phyloP scores from a whole-genome alignment of 768 basidiomycete genomes.

The Suillus sp. region DNA sequence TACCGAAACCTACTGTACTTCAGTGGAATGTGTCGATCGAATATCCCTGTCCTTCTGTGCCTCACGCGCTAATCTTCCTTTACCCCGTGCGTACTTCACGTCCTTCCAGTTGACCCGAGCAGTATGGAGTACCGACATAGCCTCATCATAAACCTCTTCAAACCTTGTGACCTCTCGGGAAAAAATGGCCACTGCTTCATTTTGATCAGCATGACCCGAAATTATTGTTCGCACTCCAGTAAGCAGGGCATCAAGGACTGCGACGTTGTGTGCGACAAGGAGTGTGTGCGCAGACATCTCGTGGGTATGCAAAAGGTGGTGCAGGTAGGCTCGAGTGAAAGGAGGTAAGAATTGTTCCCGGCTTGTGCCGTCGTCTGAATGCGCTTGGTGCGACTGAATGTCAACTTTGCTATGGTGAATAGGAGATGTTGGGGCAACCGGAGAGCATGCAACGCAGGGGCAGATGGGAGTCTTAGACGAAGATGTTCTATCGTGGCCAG shows the following conservation, averaged over 20 bases:
- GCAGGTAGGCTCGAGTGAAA: slow-evolving; percentile 65
- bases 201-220: slow-evolving; percentile 1
- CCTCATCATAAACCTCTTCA: slow-evolving; percentile 51
- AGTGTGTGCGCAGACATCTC: slow-evolving; percentile 87
- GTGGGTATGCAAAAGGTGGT: slow-evolving; percentile 85
- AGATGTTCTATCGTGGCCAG: slow-evolving; percentile 6
- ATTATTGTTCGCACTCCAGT: slow-evolving; percentile 50
- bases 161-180: slow-evolving; percentile 54
- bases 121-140: slow-evolving; percentile 46
- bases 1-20: background rate
- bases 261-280: slow-evolving; percentile 74
- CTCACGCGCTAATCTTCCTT: slow-evolving; percentile 72
- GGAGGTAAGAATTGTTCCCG: slow-evolving; percentile 30
- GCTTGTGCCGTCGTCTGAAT: background rate
- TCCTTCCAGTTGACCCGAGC: slow-evolving; percentile 60
- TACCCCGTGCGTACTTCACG: slow-evolving; percentile 73
- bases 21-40: background rate
- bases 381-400: slow-evolving; percentile 23
- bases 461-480: slow-evolving; percentile 35
- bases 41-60: slow-evolving; percentile 28
- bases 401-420: slow-evolving; percentile 53
- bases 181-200: slow-evolving; percentile 29
- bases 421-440: slow-evolving; percentile 35
- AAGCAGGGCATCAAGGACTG: slow-evolving; percentile 68
- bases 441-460: slow-evolving; percentile 59